A percentile compares a stretch with the other conserved stretches of the same genome.
Evolutionary conservation across 179 eudicot species (phyloP).

Genomic region (Actinidia arguta): DNA sequence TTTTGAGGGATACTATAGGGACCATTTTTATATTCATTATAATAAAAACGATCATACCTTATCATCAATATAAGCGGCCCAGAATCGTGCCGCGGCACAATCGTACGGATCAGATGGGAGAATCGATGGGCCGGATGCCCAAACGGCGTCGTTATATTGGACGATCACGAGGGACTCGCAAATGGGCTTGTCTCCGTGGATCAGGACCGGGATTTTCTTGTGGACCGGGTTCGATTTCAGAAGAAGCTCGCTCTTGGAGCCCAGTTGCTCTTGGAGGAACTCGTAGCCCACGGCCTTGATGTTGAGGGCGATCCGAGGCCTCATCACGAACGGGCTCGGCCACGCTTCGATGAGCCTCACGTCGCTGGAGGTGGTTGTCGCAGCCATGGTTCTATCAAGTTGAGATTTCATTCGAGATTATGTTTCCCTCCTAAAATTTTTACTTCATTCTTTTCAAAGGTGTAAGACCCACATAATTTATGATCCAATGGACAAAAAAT

Average conservation of each 20-base stretch:
- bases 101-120: constrained; percentile 54
- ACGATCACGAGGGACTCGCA: constrained; percentile 39
- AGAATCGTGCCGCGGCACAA: constrained; percentile 32
- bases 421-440: too few species aligned
- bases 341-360: constrained; percentile 22
- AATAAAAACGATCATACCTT: neutral
- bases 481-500: too few species aligned
- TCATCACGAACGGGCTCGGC: constrained; percentile 19
- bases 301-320: constrained; percentile 16
- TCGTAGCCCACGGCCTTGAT: constrained; percentile 7
- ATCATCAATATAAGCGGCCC: too few species aligned
- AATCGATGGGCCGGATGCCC: constrained; percentile 37
- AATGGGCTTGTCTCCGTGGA: constrained; percentile 26
- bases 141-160: constrained; percentile 41
- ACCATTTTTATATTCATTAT: too few species aligned
- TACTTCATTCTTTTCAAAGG: too few species aligned
- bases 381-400: constrained; percentile 1
- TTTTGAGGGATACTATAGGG: too few species aligned
- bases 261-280: constrained; percentile 20
- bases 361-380: too few species aligned
- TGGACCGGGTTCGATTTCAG: too few species aligned
- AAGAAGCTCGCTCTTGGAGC: constrained; percentile 30
- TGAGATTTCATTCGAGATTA: too few species aligned
- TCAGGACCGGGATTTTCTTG: too few species aligned
- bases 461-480: too few species aligned